Base-by-base conservation (phyloP, 345 rosid species). In the Acer yangbiense region DNA sequence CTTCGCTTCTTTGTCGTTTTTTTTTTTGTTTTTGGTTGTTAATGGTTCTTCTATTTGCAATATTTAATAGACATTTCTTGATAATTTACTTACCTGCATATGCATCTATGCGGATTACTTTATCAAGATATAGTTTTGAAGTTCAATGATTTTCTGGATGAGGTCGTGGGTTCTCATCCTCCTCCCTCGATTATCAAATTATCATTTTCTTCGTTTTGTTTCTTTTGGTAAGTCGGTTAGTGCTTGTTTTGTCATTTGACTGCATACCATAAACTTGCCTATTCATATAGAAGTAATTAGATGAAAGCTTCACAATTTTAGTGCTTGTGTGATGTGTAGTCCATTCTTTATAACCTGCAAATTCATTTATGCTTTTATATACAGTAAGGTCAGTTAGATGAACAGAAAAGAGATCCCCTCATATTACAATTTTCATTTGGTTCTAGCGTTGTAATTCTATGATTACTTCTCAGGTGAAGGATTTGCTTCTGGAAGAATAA, bases 401-500 rank as follows among this genome's bases (percentile, higher is more conserved):
- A 74, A 43, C 25, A 25, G 74, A 18, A 29, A 25, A 46, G 44
- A 6, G 12, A 23, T 29, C 32, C 29, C 60, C 54, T 44, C 18
- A 2, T 32, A 43, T 55, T 25, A 18, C n/a, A 57, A 55, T 13
- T 57, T 35, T 41, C 29, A 10, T 44, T 73, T 44, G 57, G 23
- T 32, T 75, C 44, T 73, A 7, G 66, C 27, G 44, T 69, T 62
- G 65, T 23, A 29, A 77, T 69, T 25, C 46, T 29, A 20, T 77
- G 72, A 60, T 48, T 75, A 17, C 73, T 32, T 74, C 78, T 81
- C 78, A 90, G 96, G 94, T 78, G 82, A 68, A 72, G 96, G 89
- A 69, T 95, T 93, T 89, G 91, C 89, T 65, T 75, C 88, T 6
- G 94, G 96, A 81, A 88, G 82, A 80, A 88, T 93, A 85, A 85